Conservation (phyloP, 192 early-diverging fungal genomes). For the Backusella luteola region DNA sequence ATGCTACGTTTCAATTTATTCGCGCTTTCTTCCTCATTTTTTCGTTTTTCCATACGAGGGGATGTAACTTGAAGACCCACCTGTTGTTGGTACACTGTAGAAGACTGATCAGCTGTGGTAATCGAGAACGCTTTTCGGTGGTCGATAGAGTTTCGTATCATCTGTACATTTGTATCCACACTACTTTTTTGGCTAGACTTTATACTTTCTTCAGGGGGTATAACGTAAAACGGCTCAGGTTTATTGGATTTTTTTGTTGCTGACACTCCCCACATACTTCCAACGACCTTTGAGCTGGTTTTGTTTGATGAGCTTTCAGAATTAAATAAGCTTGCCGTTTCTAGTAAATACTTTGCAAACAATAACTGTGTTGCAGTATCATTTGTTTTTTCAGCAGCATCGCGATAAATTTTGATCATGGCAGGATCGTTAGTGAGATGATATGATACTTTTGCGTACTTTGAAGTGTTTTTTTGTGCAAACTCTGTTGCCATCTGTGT, state of each 20-base stretch:
- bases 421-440: conserved; percentile 21
- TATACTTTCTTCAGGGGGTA: background rate
- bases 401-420: conserved; percentile 63
- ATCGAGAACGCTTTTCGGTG: background rate
- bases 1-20: conserved; percentile 6
- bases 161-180: background rate
- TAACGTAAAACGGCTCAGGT: conserved; percentile 5
- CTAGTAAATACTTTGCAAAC: conserved; percentile 76
- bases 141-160: background rate
- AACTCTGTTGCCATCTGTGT: background rate
- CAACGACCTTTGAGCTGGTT: background rate
- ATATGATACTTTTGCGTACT: conserved; percentile 24
- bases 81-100: background rate
- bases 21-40: background rate
- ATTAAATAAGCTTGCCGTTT: conserved; percentile 53
- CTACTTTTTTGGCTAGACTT: background rate
- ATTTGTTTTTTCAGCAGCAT: conserved; percentile 73
- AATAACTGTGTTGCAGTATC: conserved; percentile 68
- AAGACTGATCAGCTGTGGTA: background rate
- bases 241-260: background rate
- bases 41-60: background rate
- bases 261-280: conserved; percentile 5
- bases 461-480: conserved; percentile 5
- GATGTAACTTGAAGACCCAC: background rate
- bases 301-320: background rate